Percentiles rank a stretch among this genome's conserved stretches.
phyloP scores from a whole-genome alignment of 768 basidiomycete species.

The Trametes cubensis region DNA sequence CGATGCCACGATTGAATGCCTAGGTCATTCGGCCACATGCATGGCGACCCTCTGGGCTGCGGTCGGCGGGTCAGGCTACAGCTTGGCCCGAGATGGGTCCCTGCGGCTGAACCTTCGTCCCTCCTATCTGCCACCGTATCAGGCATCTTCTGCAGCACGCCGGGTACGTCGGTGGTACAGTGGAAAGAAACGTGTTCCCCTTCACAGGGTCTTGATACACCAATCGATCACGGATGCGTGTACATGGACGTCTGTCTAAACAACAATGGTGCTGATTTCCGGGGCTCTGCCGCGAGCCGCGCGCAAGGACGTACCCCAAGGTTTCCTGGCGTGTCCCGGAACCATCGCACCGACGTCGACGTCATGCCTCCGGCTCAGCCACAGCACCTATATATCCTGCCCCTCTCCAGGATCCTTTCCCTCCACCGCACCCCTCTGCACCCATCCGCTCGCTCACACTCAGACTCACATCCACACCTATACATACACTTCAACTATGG shows the following conservation, averaged over 20 bases:
- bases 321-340: neutral
- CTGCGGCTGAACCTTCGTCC: neutral
- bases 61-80: too few species aligned
- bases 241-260: too few species aligned
- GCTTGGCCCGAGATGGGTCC: too few species aligned
- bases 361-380: neutral
- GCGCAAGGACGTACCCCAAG: neutral
- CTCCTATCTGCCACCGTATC: neutral
- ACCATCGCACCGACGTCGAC: constrained; percentile 1
- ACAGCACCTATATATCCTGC: neutral
- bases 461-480: neutral
- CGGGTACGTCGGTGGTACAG: neutral
- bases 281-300: neutral
- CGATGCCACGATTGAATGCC: too few species aligned
- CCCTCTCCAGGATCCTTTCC: neutral
- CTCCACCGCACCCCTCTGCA: neutral
- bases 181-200: neutral
- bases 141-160: neutral
- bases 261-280: too few species aligned
- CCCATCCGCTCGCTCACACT: neutral
- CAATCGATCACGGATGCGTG: too few species aligned
- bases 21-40: too few species aligned
- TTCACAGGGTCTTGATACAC: neutral
- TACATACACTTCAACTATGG: too few species aligned
- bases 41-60: too few species aligned